These are phyloP conservation scores for Pseudocercospora fuligena DNA, from an alignment of 2,329 filamentous ascomycete species.

Conservation along the genomic window DNA sequence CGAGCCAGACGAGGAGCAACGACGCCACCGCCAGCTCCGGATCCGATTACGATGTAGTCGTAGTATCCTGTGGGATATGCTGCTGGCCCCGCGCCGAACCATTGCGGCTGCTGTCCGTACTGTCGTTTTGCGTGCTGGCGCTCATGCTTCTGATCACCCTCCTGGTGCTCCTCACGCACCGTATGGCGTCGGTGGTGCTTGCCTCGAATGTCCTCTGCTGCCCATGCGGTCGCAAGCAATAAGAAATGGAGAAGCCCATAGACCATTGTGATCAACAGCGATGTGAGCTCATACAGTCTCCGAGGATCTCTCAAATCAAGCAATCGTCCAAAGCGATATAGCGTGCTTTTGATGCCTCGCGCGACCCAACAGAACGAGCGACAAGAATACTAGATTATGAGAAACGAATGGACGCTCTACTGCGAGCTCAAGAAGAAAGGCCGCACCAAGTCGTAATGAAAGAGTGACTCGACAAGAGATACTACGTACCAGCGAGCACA, in stretches of 20 bases:
- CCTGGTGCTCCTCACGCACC: not conserved
- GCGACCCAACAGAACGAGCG: not conserved
- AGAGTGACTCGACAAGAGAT: not conserved
- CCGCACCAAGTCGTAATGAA: not conserved
- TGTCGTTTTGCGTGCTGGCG: not conserved
- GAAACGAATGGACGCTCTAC: slow-evolving; percentile 4
- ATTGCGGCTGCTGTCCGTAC: slow-evolving; percentile 1
- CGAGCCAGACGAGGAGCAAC: slow-evolving; percentile 64
- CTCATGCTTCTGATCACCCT: not conserved
- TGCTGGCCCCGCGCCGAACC: not conserved
- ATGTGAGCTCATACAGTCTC: not conserved
- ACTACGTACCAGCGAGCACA: not conserved
- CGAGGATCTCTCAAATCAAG: not conserved
- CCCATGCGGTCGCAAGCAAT: not conserved
- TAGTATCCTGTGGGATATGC: slow-evolving; percentile 44
- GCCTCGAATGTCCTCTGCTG: not conserved
- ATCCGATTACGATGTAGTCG: slow-evolving; percentile 68
- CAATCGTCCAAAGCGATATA: not conserved
- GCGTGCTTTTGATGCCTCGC: not conserved
- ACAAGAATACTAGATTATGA: not conserved
- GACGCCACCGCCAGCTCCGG: slow-evolving; percentile 63
- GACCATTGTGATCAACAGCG: not conserved
- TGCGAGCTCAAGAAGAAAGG: not conserved
- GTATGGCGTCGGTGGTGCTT: not conserved
- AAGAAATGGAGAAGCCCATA: not conserved